Base-by-base conservation (phyloP, 352 stramenopile species). In the Globisporangium ultimum region DNA sequence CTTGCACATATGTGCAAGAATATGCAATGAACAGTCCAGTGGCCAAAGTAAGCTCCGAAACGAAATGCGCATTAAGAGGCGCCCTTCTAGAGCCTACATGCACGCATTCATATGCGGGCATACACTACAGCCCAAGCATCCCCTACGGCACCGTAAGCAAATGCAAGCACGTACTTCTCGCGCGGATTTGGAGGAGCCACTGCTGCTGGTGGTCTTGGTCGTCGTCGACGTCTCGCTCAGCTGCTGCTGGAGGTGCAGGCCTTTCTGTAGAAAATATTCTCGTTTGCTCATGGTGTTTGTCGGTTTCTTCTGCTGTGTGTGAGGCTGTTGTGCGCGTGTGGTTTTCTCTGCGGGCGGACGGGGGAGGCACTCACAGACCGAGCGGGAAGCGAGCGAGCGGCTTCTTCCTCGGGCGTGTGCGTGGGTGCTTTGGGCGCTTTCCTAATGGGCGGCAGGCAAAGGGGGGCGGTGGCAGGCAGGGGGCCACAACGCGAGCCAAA, bases 231-330 rank as follows among this genome's bases (percentile, higher is more conserved):
- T 73, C 61, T 88, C 80, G 55, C 80, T 83, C 48, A 68, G 58
- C 56, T 93, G 78, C 60, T 86, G 83, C 81, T 95, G 71, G 53
- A 93, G 76, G 71, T 91, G 80, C 49, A 87, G 76, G 14, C 81
- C 85, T 65, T 91, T 91, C 70, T 90, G 81, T 53, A 93, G 61
- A 67, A 81, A 76, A 63, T 95, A 93, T 55, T 91, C 85, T 70
- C 76, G 84, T 72, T 91, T 92, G 74, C 65, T 81, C 85, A 94
- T 95, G 66, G 70, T 71, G 80, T 63, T 71, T 73, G 60, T 28
- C 24, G 80, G 54, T 83, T 64, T 72, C 68, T 74, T 42, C 54
- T 36, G n/a, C n/a, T 56, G 51, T 55, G 21, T 58, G 18, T 68
- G 53, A 54, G 46, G 53, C 9, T 38, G 40, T 38, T 34, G 41